These are phyloP conservation scores for Plasmodium gallinaceum DNA, from an alignment of 169 alveolate species.

Conservation along the genomic window DNA sequence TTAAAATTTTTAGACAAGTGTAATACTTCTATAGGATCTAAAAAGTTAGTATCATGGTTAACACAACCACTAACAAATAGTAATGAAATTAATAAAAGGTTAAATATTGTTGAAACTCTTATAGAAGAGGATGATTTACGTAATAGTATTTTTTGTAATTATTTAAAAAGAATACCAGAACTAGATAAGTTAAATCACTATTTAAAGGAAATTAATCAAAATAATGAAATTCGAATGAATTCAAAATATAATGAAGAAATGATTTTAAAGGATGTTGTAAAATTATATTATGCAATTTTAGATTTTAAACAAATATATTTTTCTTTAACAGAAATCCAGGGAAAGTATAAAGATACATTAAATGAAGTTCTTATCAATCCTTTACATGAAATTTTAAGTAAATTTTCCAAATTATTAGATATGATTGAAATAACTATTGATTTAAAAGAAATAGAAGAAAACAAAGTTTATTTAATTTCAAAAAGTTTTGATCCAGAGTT, in stretches of 20 bases:
- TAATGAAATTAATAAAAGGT: constrained; percentile 92
- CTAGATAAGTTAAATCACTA: constrained; percentile 84
- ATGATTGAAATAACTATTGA: constrained; percentile 95
- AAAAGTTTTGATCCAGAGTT: constrained; percentile 88
- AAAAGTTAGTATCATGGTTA: constrained; percentile 95
- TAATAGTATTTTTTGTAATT: constrained; percentile 81
- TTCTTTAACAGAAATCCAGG: constrained; percentile 78
- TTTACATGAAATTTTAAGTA: constrained; percentile 85
- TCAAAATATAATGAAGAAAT: constrained; percentile 67
- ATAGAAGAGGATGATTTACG: constrained; percentile 80
- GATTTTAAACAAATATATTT: constrained; percentile 75
- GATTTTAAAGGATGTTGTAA: constrained; percentile 81
- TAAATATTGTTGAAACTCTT: constrained; percentile 95
- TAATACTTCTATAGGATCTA: constrained; percentile 94
- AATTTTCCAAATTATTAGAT: constrained; percentile 88
- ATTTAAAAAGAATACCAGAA: constrained; percentile 89
- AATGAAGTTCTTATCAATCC: constrained; percentile 82
- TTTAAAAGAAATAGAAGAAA: constrained; percentile 91
- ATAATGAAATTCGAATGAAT: constrained; percentile 55
- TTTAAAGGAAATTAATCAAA: constrained; percentile 80
- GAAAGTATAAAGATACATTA: constrained; percentile 81
- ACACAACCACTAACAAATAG: constrained; percentile 95
- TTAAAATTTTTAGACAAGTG: constrained; percentile 93
- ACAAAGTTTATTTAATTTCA: constrained; percentile 88
- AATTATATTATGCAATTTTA: constrained; percentile 79